Conservation (phyloP, 2,329 filamentous ascomycete genomes). For the Trichophaea hybrida region DNA sequence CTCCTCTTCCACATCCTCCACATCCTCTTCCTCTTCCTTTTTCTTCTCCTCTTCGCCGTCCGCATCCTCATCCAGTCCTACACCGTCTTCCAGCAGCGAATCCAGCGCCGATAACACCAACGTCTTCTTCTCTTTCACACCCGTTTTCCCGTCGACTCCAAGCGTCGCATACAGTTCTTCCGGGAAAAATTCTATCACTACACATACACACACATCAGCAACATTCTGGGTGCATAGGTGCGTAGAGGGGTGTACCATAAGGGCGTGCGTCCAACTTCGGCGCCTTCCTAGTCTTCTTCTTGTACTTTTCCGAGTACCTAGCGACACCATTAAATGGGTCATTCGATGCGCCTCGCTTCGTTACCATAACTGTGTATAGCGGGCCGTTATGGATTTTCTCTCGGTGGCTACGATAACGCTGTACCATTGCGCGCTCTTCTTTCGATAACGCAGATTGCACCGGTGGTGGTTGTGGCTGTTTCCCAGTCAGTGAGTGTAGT, state of each 20-base stretch:
- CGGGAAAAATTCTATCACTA: conserved; percentile 26
- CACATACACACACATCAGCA: background rate
- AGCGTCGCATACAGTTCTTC: conserved; percentile 25
- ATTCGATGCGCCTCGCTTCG: conserved; percentile 23
- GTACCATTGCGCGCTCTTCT: conserved; percentile 20
- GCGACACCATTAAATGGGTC: conserved; percentile 27
- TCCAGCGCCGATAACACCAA: conserved; percentile 24
- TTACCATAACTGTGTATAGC: conserved; percentile 26
- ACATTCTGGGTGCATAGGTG: background rate
- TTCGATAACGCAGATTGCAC: conserved; percentile 19
- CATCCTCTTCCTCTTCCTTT: conserved; percentile 28
- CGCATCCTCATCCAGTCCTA: conserved; percentile 13
- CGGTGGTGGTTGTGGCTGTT: conserved; percentile 21
- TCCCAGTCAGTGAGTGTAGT: background rate
- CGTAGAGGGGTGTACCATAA: conserved; percentile 13
- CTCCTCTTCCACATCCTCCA: conserved; percentile 24
- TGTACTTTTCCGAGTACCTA: conserved; percentile 26
- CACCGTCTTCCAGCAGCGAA: conserved; percentile 12
- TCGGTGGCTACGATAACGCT: conserved; percentile 25
- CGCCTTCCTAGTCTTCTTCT: conserved; percentile 23
- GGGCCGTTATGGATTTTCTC: conserved; percentile 27
- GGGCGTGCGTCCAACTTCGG: conserved; percentile 27
- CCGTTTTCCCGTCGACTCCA: conserved; percentile 16
- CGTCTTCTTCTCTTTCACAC: conserved; percentile 21
- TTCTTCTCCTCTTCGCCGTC: conserved; percentile 22